These are phyloP conservation scores for Vigna radiata DNA, from an alignment of 306 rosid genomes.

Conservation along the genomic window DNA sequence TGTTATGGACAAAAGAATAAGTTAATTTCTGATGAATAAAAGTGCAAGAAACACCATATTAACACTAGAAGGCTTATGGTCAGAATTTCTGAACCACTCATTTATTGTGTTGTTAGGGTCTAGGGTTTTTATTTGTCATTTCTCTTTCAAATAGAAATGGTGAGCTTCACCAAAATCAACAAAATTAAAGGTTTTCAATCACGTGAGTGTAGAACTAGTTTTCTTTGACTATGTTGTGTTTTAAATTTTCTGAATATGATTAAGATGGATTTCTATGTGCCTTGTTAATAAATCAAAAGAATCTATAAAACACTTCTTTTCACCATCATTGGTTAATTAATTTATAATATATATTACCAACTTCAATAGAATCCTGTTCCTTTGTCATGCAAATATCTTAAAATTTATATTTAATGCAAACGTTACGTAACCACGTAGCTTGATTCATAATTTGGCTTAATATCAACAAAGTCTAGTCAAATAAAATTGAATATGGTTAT, in stretches of 20 bases:
- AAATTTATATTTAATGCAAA: not conserved
- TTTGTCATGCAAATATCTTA: conserved; percentile 15
- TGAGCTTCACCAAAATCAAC: not conserved
- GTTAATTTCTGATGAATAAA: no score
- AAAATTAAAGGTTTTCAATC: not conserved
- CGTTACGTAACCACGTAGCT: not conserved
- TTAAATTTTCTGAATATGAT: not conserved
- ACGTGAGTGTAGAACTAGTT: not conserved
- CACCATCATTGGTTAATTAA: not conserved
- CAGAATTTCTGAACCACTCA: not conserved
- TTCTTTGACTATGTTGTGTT: not conserved
- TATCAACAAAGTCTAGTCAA: no score
- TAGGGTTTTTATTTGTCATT: not conserved
- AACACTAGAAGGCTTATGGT: not conserved
- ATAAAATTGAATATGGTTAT: no score
- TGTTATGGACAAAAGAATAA: no score
- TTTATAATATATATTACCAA: not conserved
- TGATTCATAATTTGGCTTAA: not conserved
- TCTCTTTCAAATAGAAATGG: not conserved
- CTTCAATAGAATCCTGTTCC: not conserved
- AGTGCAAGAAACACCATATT: no score
- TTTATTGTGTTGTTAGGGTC: not conserved
- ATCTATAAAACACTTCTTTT: not conserved
- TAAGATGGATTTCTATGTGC: not conserved
- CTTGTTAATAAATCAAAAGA: not conserved